These are phyloP conservation scores for Podaxis sp. DNA, from an alignment of 768 basidiomycete genomes.

Conservation along the genomic window DNA sequence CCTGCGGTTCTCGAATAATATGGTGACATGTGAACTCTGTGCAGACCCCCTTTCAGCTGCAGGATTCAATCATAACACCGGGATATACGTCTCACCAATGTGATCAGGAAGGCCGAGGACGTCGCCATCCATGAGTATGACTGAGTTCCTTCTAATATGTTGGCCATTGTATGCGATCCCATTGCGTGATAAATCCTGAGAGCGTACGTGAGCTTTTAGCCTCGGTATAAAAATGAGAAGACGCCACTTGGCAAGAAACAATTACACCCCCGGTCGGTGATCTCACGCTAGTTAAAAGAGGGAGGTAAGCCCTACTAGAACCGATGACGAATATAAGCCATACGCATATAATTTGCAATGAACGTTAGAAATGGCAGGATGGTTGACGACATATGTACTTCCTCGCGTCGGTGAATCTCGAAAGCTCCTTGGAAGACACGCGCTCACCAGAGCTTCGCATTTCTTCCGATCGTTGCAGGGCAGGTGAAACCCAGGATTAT, in stretches of 20 bases:
- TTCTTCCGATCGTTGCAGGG: conserved; percentile 69
- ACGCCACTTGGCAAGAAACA: conserved; percentile 71
- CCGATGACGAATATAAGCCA: conserved; percentile 21
- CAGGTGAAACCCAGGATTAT: conserved; percentile 58
- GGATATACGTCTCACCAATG: conserved; percentile 27
- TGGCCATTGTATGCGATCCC: conserved; percentile 71
- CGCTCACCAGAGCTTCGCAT: conserved; percentile 61
- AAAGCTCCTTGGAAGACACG: not conserved
- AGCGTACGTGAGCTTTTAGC: not conserved
- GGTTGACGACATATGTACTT: conserved; percentile 64
- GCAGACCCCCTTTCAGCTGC: not conserved
- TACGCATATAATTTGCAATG: conserved; percentile 84
- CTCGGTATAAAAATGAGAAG: not conserved
- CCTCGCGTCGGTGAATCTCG: not conserved
- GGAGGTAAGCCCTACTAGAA: not conserved
- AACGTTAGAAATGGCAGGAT: conserved; percentile 61
- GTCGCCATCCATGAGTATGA: conserved; percentile 80
- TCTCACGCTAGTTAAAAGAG: conserved; percentile 46
- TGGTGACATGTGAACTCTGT: conserved; percentile 69
- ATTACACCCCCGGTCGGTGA: conserved; percentile 72
- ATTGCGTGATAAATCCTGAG: conserved; percentile 75
- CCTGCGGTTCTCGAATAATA: conserved; percentile 48
- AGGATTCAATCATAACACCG: not conserved
- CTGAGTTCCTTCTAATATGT: conserved; percentile 60
- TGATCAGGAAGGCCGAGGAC: conserved; percentile 65